These are phyloP conservation scores for sunflower (Helianthus annuus) DNA, from an alignment of 129 eudicot genomes.

Conservation along the genomic window HanXRQr2.0-SUNRISE NC_035449.2:72056489-72056988, in stretches of 20 bases:
- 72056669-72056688: conserved; percentile 93
- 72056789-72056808: neutral
- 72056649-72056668: conserved; percentile 85
- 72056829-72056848: neutral
- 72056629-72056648: conserved; percentile 89
- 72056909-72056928: no score
- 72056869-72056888: neutral
- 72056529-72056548: conserved; percentile 95
- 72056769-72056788: conserved; percentile 54
- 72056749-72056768: conserved; percentile 98
- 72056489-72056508: conserved; percentile 93
- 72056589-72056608: conserved; percentile 92
- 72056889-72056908: no score
- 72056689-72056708: conserved; percentile 97
- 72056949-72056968: conserved; percentile 4
- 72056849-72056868: neutral
- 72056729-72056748: conserved; percentile 97
- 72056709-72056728: conserved; percentile 80
- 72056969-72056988: no score
- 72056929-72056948: no score
- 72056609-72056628: conserved; percentile 97
- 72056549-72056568: conserved; percentile 95
- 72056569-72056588: conserved; percentile 99
- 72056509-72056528: conserved; percentile 96
- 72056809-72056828: conserved; percentile 16